A percentile compares a stretch with the other conserved stretches of the same genome.
phyloP scores from a whole-genome alignment of 345 rosid genomes.

The Syzygium aromaticum region DNA sequence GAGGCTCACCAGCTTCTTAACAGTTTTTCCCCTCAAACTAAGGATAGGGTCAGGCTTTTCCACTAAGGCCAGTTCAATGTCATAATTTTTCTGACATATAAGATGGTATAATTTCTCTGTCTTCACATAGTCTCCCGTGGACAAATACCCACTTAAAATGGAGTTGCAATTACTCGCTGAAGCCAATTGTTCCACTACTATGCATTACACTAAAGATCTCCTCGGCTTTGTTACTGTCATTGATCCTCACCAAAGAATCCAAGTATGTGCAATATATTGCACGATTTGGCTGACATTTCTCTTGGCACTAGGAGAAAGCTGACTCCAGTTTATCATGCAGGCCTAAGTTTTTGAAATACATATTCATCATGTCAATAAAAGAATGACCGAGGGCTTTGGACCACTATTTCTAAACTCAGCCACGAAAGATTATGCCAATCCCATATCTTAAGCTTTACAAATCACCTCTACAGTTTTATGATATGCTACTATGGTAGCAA shows the following conservation, averaged over 20 bases:
- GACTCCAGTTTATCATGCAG: conserved; percentile 15
- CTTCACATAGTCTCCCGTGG: conserved; percentile 36
- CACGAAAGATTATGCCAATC: too few relatives aligned
- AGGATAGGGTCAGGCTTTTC: conserved; percentile 52
- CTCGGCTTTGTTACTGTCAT: conserved; percentile 51
- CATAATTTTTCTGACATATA: conserved; percentile 59
- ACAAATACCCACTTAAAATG: conserved; percentile 47
- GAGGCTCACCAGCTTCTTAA: conserved; percentile 42
- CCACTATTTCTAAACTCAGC: too few relatives aligned
- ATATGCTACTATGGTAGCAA: too few relatives aligned
- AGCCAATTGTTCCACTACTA: conserved; percentile 31
- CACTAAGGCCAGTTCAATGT: conserved; percentile 39
- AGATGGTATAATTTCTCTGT: conserved; percentile 60
- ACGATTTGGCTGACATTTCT: conserved; percentile 53
- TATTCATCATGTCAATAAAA: too few relatives aligned
- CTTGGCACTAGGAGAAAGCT: conserved; percentile 45
- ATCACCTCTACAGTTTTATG: too few relatives aligned
- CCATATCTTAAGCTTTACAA: too few relatives aligned
- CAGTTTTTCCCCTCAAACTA: conserved; percentile 40
- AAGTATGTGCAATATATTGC: conserved; percentile 48
- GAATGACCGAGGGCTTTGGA: too few relatives aligned
- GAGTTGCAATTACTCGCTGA: conserved; percentile 53
- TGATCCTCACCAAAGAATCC: conserved; percentile 48
- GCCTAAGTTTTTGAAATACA: too few relatives aligned
- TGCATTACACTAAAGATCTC: conserved; percentile 51